These are phyloP conservation scores for Coniochaeta prunicola DNA, from an alignment of 2,329 filamentous ascomycete genomes.

Conservation along the genomic window DNA sequence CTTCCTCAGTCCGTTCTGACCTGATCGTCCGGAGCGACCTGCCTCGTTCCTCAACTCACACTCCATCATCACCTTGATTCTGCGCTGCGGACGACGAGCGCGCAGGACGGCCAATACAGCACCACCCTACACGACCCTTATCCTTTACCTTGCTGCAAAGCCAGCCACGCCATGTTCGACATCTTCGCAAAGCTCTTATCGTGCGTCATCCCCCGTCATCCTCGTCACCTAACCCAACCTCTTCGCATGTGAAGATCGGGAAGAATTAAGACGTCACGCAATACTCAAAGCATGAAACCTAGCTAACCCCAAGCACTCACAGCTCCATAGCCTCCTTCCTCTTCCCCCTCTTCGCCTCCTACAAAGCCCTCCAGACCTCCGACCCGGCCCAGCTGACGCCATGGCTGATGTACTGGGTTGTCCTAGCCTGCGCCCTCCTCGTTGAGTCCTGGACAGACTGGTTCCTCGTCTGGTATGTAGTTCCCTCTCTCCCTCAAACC, in stretches of 20 bases:
- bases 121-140: not conserved
- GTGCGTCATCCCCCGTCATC: conserved; percentile 41
- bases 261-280: no score
- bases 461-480: conserved; percentile 67
- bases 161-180: conserved; percentile 53
- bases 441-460: conserved; percentile 84
- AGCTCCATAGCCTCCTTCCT: conserved; percentile 84
- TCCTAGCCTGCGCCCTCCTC: conserved; percentile 72
- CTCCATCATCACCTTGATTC: not conserved
- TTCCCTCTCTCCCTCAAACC: not conserved
- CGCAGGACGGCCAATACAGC: not conserved
- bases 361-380: conserved; percentile 91
- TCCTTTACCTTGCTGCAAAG: not conserved
- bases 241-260: not conserved
- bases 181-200: conserved; percentile 71
- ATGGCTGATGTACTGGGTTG: conserved; percentile 99
- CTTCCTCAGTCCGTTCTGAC: not conserved
- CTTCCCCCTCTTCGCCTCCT: conserved; percentile 93
- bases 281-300: no score
- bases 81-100: not conserved
- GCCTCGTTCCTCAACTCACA: no score
- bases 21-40: not conserved
- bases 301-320: conserved; percentile 11
- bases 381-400: conserved; percentile 84
- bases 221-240: not conserved